Conservation (phyloP, 108 stramenopile species). For the Cyclotella kingstonii region DNA sequence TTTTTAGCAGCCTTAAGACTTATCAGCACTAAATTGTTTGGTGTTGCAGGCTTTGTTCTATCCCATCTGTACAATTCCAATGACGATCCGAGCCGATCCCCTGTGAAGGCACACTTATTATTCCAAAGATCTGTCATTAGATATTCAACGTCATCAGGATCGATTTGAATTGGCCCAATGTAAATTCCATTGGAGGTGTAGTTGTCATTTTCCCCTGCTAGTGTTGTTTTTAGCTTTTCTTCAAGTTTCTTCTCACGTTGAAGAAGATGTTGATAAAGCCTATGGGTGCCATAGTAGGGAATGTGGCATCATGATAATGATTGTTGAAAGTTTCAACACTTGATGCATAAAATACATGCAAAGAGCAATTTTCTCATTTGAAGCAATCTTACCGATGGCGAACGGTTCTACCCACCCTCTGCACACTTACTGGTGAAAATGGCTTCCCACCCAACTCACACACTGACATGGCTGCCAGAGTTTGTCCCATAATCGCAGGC, state of each 20-base stretch:
- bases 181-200: conserved; percentile 29
- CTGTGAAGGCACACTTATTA: conserved; percentile 77
- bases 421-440: conserved; percentile 78
- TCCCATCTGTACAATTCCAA: conserved; percentile 83
- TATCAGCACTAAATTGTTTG: conserved; percentile 80
- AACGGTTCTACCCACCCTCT: conserved; percentile 79
- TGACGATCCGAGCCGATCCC: conserved; percentile 67
- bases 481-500: conserved; percentile 96
- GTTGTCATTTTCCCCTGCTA: conserved; percentile 10
- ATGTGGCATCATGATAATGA: background rate
- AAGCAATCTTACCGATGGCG: conserved; percentile 39
- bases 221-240: conserved; percentile 22
- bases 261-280: conserved; percentile 67
- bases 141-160: conserved; percentile 85
- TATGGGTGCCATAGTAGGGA: conserved; percentile 4
- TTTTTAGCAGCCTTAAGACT: conserved; percentile 51
- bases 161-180: conserved; percentile 72
- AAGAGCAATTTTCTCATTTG: no score
- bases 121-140: conserved; percentile 81
- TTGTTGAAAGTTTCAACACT: no score
- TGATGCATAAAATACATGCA: no score
- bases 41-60: conserved; percentile 51
- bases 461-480: conserved; percentile 84
- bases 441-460: conserved; percentile 93
- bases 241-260: conserved; percentile 63